These are phyloP conservation scores for Vitis riparia DNA, from an alignment of 164 flowering plant species.

Conservation along the genomic window DNA sequence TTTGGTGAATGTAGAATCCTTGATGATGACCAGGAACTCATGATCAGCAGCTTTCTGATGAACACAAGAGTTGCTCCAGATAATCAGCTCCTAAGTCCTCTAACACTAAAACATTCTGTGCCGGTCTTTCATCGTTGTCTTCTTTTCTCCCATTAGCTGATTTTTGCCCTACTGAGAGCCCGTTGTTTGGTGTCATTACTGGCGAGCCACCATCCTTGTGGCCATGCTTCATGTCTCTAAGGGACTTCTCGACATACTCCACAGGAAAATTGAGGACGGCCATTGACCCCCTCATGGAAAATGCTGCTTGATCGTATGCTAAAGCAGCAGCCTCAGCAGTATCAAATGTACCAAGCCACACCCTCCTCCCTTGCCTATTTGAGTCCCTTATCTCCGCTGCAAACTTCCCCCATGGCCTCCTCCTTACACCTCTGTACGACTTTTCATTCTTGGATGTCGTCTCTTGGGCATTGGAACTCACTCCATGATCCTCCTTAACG, in stretches of 20 bases:
- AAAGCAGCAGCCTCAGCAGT: constrained; percentile 67
- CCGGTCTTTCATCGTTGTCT: background rate
- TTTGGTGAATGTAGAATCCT: no score
- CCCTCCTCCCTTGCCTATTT: constrained; percentile 53
- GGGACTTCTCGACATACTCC: constrained; percentile 49
- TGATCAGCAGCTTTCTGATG: constrained; percentile 16
- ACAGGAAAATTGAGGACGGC: constrained; percentile 63
- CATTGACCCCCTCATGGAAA: constrained; percentile 46
- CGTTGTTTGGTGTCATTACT: constrained; percentile 56
- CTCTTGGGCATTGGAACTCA: constrained; percentile 6
- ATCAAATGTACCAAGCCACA: constrained; percentile 76
- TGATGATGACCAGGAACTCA: no score
- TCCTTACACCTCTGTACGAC: constrained; percentile 57
- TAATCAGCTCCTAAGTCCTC: constrained; percentile 63
- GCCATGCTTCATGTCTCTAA: constrained; percentile 29
- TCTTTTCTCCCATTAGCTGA: background rate
- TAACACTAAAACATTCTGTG: constrained; percentile 36
- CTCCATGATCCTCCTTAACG: constrained; percentile 24
- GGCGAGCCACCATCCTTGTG: constrained; percentile 49
- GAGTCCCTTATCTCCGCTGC: constrained; percentile 72
- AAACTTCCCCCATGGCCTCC: constrained; percentile 62
- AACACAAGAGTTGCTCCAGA: constrained; percentile 47
- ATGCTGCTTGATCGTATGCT: constrained; percentile 77
- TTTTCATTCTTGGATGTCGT: constrained; percentile 13
- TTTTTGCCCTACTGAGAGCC: constrained; percentile 40